Percentiles rank a stretch among this genome's conserved stretches.
Conservation (phyloP, 1,284 basidiomycete species). For the Microbotryum scabiosae region DNA sequence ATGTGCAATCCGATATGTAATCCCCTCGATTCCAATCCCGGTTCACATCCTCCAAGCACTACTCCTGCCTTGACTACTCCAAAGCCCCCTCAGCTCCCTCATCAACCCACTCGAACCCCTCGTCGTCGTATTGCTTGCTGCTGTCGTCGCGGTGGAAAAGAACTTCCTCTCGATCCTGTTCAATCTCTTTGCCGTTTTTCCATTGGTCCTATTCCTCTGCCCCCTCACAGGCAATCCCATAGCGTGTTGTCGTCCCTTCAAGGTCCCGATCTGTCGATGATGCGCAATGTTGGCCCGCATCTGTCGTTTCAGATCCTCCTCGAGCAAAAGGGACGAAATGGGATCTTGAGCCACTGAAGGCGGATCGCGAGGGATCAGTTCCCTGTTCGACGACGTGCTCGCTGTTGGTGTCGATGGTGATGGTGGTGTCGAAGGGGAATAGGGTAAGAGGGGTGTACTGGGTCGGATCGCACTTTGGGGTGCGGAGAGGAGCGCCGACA, state of each 20-base stretch:
- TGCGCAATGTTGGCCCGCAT: conserved; percentile 81
- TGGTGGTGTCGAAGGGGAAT: conserved; percentile 27
- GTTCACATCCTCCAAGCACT: no score
- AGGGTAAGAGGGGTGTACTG: conserved; percentile 47
- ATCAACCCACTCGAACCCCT: no score
- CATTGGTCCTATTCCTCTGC: conserved; percentile 79
- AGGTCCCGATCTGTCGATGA: conserved; percentile 79
- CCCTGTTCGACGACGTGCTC: conserved; percentile 4
- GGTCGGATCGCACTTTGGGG: conserved; percentile 59
- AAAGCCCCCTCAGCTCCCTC: no score
- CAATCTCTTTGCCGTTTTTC: conserved; percentile 72
- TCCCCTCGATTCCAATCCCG: no score
- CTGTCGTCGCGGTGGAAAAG: conserved; percentile 6
- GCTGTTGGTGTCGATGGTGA: conserved; percentile 40
- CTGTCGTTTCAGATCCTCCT: conserved; percentile 68
- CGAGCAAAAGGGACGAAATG: conserved; percentile 64
- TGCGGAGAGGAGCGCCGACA: conserved; percentile 80
- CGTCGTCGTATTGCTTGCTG: no score
- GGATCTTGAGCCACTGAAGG: conserved; percentile 45
- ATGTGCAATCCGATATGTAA: no score
- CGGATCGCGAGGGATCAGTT: conserved; percentile 20
- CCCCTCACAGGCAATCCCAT: conserved; percentile 82
- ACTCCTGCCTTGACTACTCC: no score
- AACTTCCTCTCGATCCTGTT: conserved; percentile 50
- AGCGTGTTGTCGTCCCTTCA: conserved; percentile 75